These are phyloP conservation scores for Aspergillus asperescens DNA, from an alignment of 495 filamentous ascomycete species.

Conservation along the genomic window DNA sequence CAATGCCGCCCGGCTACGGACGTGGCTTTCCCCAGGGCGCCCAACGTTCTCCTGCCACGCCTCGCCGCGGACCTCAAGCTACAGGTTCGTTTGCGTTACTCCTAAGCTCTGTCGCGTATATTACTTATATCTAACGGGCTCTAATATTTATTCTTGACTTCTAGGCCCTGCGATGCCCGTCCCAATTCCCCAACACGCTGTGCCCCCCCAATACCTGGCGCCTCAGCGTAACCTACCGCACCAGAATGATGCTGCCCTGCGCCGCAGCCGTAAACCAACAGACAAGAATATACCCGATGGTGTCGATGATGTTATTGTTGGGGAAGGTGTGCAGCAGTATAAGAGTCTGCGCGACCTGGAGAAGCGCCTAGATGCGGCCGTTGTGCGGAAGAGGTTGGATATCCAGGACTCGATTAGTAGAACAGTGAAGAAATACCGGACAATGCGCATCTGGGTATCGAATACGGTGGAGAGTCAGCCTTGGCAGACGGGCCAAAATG, in stretches of 20 bases:
- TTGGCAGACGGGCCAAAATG: constrained; percentile 62
- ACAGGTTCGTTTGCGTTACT: constrained; percentile 29
- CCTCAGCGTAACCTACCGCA: constrained; percentile 38
- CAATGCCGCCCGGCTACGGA: constrained; percentile 42
- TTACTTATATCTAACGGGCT: constrained; percentile 7
- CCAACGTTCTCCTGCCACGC: constrained; percentile 44
- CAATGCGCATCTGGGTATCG: constrained; percentile 88
- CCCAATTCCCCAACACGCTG: constrained; percentile 36
- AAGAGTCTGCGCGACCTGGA: constrained; percentile 78
- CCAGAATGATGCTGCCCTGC: constrained; percentile 53
- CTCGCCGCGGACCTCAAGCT: constrained; percentile 39
- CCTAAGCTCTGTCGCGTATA: constrained; percentile 11
- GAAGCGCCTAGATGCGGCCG: constrained; percentile 84
- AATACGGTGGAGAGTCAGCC: constrained; percentile 93
- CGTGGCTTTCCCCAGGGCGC: constrained; percentile 40
- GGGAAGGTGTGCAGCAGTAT: constrained; percentile 79
- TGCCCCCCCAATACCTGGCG: constrained; percentile 40
- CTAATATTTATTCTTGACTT: constrained; percentile 5
- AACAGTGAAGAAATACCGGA: constrained; percentile 75
- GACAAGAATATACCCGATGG: constrained; percentile 92
- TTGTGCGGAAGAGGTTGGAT: constrained; percentile 89
- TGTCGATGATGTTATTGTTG: constrained; percentile 70
- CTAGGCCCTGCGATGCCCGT: constrained; percentile 34
- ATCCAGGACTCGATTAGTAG: constrained; percentile 78
- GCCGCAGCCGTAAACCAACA: constrained; percentile 79